Conservation (phyloP, 306 rosid species). For the Quercus aquifolioides region DNA sequence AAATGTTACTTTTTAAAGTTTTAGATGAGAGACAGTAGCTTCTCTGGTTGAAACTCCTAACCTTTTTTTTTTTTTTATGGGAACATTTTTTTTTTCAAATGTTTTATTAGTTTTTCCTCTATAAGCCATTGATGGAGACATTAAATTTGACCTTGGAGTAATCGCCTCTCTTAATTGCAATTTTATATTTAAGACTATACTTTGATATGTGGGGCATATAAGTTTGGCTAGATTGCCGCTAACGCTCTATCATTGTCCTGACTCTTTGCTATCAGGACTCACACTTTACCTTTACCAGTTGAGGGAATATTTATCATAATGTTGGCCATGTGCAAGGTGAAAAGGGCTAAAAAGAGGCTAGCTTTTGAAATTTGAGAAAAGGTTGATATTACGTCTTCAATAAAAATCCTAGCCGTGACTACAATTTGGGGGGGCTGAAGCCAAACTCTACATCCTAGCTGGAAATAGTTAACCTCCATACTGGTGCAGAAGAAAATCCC, state of each 20-base stretch:
- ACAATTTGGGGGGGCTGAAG: background rate
- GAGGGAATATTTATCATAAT: background rate
- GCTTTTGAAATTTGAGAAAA: background rate
- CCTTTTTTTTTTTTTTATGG: background rate
- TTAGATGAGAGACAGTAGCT: slow-evolving; percentile 11
- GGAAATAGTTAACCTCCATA: no score
- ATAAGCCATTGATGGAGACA: slow-evolving; percentile 42
- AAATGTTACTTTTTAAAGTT: slow-evolving; percentile 6
- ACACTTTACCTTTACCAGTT: background rate
- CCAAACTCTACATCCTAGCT: no score
- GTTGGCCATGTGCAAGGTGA: background rate
- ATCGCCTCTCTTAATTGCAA: slow-evolving; percentile 16
- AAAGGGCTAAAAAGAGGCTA: background rate
- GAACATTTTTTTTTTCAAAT: slow-evolving; percentile 6
- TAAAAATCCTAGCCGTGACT: background rate
- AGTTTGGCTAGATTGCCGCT: background rate
- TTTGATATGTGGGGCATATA: background rate
- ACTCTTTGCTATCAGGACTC: background rate
- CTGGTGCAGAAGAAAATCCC: no score
- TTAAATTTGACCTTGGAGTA: slow-evolving; percentile 44
- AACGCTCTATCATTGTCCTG: background rate
- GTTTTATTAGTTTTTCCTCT: background rate
- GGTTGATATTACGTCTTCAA: background rate
- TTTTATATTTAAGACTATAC: background rate
- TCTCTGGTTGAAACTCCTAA: background rate